Base-by-base conservation (phyloP, 495 filamentous ascomycete species). In the Trichoderma orchidacearum region DNA sequence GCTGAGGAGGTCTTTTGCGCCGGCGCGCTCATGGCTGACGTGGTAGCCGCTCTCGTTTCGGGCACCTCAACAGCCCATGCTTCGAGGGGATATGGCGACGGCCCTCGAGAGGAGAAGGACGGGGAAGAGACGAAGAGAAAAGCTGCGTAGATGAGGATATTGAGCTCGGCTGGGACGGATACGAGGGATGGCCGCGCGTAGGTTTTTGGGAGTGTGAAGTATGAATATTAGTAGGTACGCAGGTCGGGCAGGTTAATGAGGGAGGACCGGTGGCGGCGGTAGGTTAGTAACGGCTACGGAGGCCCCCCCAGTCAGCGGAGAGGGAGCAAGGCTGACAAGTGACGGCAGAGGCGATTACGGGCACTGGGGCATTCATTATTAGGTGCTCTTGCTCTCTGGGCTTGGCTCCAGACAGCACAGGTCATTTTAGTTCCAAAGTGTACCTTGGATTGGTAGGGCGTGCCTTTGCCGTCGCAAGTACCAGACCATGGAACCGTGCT, bases 21-120 rank as follows among this genome's bases (percentile, higher is more conserved):
- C 32, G 41, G 41, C 41, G 41, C 41, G 41, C 41, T 48, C 41
- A 48, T 48, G 41, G 41, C 41, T 48, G 41, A 48, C 41, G 41
- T 11, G 21, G 41, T 25, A 48, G 41, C 41, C 41, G 41, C 41
- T 48, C 17, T 23, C 12, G 21, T 7, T 41, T 23, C 6, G 41
- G 17, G 41, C 41, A 25, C 8, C 17, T 48, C 41, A 48, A 23
- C 41, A 48, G 41, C 41, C 41, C 41, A 48, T 48, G 41, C 41
- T 48, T 48, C 21, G n/a, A 41, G n/a, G n/a, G n/a, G n/a, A n/a
- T n/a, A n/a, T n/a, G n/a, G n/a, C n/a, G n/a, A n/a, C n/a, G n/a
- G n/a, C n/a, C n/a, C n/a, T n/a, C n/a, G n/a, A n/a, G n/a, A 41
- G 0, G 13, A 3, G 36, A 0, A 17, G 5, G 36, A 21, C 36